phyloP scores from a whole-genome alignment of 2,329 filamentous ascomycete genomes.

The Cladosporium colombiae region DNA sequence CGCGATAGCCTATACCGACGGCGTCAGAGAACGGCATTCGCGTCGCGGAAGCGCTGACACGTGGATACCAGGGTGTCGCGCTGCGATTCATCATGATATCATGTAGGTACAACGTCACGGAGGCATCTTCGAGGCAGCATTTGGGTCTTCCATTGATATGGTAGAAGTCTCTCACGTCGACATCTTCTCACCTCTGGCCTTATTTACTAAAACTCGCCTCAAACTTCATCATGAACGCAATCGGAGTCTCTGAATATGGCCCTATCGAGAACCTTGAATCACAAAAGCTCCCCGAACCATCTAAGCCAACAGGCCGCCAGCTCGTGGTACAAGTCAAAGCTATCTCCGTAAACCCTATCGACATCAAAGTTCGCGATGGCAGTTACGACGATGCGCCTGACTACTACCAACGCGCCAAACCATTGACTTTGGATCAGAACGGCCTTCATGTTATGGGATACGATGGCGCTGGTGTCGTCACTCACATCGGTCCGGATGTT shows the following conservation, averaged over 20 bases:
- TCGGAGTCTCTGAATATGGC: constrained; percentile 37
- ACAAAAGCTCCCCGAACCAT: constrained; percentile 37
- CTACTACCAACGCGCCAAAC: constrained; percentile 36
- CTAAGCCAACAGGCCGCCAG: constrained; percentile 36
- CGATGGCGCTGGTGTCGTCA: constrained; percentile 46
- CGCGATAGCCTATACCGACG: background rate
- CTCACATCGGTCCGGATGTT: constrained; percentile 33
- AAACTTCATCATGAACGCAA: constrained; percentile 33
- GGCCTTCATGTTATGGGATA: constrained; percentile 46
- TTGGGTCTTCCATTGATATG: background rate
- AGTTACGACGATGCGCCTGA: constrained; percentile 42
- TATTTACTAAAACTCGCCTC: background rate
- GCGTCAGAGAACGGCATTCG: background rate
- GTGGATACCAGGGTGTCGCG: background rate
- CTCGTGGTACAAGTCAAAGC: constrained; percentile 42
- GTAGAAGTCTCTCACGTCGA: background rate
- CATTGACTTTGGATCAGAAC: constrained; percentile 14
- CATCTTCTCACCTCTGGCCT: background rate
- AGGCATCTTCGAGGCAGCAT: background rate
- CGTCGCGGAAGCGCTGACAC: background rate
- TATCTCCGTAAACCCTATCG: constrained; percentile 44
- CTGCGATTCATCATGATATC: constrained; percentile 8
- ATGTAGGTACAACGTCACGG: background rate
- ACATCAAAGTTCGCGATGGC: constrained; percentile 39
- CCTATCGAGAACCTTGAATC: constrained; percentile 32